Base-by-base conservation (phyloP, 768 basidiomycete genomes). In the Leccinum boreale region DNA sequence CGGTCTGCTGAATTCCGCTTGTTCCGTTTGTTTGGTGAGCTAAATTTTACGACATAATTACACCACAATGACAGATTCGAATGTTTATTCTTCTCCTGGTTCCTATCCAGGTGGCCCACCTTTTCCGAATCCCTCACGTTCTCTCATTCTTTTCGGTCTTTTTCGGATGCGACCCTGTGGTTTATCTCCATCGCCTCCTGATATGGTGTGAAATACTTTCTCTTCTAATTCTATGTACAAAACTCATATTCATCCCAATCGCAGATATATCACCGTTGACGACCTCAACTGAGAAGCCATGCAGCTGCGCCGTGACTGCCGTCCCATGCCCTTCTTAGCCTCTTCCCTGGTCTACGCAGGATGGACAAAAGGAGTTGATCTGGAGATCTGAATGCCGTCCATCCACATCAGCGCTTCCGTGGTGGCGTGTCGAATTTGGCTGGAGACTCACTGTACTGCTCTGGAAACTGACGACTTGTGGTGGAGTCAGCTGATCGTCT, bases 391-490 rank as follows among this genome's bases (percentile, higher is more conserved):
- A 48, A 56, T 55, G 39, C 29, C 59, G 50, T 35, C 58, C 51
- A 48, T 28, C 35, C 48, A 39, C 24, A 29, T 73, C 60, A 70
- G 59, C 21, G 33, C 42, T 50, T 42, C 44, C 33, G 53, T 55
- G 58, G 35, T 59, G 39, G 48, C 48, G 39, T 50, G 48, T 44
- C 45, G 49, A 56, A 60, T 58, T 49, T 39, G 56, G 52, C 29
- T 51, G 28, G 52, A 50, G 42, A 75, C 86, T 69, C 60, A 89
- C 87, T 77, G 67, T 87, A 86, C 62, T 82, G 81, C 68, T 88
- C 76, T 36, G 89, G 89, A 71, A 85, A 90, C 69, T 84, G 83
- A 57, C 83, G 85, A 70, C 88, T 90, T 61, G 36, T 56, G 54
- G 49, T 62, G 58, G 57, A 42, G 61, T 66, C 51, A 75, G 74